Base-by-base conservation (phyloP, 208 protist species). In the Acanthamoeba culbertsoni region DNA sequence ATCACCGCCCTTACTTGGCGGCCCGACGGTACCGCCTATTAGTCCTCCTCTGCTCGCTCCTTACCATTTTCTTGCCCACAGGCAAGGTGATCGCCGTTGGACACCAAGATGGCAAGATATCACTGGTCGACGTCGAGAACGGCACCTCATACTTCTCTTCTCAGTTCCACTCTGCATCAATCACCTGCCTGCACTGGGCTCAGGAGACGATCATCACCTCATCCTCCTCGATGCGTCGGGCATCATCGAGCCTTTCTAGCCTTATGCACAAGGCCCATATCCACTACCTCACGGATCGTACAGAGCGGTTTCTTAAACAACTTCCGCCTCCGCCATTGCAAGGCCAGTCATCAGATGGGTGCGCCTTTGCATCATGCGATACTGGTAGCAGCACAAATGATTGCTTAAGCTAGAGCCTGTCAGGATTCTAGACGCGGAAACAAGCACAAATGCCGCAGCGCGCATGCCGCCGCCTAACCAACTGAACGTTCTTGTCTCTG, bases 81-180 rank as follows among this genome's bases (percentile, higher is more conserved):
- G 82, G 82, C 46, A 90, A 90, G 82, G 28, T 90, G 31, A 90
- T 90, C 48, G 82, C 82, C 6, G 82, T 90, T 45, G 82, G 82
- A 16, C 55, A 90, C 14, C 51, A 90, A 14, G 82, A 90, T 53
- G 82, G 82, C 51, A 90, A 42, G 37, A 68, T 90, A 7, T 45
- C 51, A 37, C 51, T 90, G 35, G 46, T 90, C 7, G 82, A 90
- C 20, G 55, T 90, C 7, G 82, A 90, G 82, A 68, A 59, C 82
- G 55, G 82, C 33, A 68, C 46, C 33, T 12, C 53, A 5, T 90
- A 68, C 82, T 90, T 90, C 82, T 68, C 82, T 12, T 90, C 82
- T 10, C 82, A 90, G 53, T 40, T 90, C 26, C 82, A 90, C 53
- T 46, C 53, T 10, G 46, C 82, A 23, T 23, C 82, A 20, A 26